These are phyloP conservation scores for Claviceps monticola DNA, from an alignment of 2,329 filamentous ascomycete species.

Conservation along the genomic window DNA sequence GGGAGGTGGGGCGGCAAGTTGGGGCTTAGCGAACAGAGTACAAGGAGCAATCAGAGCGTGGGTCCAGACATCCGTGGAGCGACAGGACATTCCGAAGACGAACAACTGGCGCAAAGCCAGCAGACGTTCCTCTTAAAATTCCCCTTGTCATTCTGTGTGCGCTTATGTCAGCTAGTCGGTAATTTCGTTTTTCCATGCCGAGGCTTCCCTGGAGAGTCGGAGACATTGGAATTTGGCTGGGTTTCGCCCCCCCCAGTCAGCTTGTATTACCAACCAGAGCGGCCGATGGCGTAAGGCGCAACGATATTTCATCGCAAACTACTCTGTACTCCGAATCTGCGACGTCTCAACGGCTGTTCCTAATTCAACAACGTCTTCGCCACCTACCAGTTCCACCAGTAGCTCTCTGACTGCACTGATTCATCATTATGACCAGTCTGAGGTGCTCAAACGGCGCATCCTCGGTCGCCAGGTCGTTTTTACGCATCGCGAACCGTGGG, in stretches of 20 bases:
- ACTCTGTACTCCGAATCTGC: no score
- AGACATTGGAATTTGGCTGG: neutral
- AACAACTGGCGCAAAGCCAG: neutral
- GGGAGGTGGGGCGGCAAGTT: constrained; percentile 26
- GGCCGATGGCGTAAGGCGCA: neutral
- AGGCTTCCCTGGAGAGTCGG: neutral
- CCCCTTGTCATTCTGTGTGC: neutral
- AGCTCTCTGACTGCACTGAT: neutral
- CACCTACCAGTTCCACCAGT: neutral
- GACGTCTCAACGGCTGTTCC: neutral
- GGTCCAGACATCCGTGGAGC: neutral
- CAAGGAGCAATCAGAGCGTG: neutral
- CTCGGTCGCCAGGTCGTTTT: constrained; percentile 25
- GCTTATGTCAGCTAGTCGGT: constrained; percentile 6
- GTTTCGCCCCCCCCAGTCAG: neutral
- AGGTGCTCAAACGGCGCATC: constrained; percentile 26
- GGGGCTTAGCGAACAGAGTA: constrained; percentile 22
- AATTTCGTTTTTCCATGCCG: constrained; percentile 1
- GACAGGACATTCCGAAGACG: neutral
- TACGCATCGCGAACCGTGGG: constrained; percentile 26
- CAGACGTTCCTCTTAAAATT: no score
- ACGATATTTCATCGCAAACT: constrained; percentile 8
- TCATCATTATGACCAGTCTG: constrained; percentile 14
- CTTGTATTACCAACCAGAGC: neutral
- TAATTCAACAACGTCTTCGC: neutral